Conservation (phyloP, 768 basidiomycete genomes). For the Cystofilobasidium bisporidii region DNA sequence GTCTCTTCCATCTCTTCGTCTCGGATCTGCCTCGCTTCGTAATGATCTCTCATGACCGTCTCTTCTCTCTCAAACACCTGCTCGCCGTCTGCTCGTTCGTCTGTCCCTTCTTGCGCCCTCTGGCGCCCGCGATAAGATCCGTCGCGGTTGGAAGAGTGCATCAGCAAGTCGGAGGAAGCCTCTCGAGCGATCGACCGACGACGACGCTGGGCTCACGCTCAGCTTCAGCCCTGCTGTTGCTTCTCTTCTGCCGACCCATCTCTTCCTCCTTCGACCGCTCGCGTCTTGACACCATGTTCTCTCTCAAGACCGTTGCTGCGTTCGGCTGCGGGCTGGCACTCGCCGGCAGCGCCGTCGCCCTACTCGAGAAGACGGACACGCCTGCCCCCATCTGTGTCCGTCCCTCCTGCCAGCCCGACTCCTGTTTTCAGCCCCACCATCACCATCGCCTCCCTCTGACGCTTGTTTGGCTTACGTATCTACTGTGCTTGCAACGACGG, state of each 20-base stretch:
- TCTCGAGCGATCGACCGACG: no score
- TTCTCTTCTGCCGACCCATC: no score
- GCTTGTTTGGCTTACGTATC: not conserved
- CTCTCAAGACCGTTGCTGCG: not conserved
- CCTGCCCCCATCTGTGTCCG: conserved; percentile 10
- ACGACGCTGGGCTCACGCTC: no score
- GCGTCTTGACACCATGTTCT: conserved; percentile 4
- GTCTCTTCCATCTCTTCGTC: not conserved
- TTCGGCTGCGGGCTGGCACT: not conserved
- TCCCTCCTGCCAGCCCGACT: not conserved
- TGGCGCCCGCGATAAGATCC: no score
- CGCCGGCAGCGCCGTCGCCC: not conserved
- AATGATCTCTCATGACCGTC: conserved; percentile 5
- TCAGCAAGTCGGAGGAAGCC: no score
- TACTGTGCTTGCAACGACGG: no score
- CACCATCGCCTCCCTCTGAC: no score
- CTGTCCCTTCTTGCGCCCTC: not conserved
- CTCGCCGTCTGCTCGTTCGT: not conserved
- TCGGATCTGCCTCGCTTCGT: conserved; percentile 1
- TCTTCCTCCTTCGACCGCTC: no score
- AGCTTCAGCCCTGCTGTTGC: no score
- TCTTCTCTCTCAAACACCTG: conserved; percentile 1
- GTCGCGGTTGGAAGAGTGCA: not conserved
- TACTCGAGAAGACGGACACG: conserved; percentile 15
- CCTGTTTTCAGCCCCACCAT: not conserved